Conservation (phyloP, 768 basidiomycete genomes). For the Filobasidium wieringae region DNA sequence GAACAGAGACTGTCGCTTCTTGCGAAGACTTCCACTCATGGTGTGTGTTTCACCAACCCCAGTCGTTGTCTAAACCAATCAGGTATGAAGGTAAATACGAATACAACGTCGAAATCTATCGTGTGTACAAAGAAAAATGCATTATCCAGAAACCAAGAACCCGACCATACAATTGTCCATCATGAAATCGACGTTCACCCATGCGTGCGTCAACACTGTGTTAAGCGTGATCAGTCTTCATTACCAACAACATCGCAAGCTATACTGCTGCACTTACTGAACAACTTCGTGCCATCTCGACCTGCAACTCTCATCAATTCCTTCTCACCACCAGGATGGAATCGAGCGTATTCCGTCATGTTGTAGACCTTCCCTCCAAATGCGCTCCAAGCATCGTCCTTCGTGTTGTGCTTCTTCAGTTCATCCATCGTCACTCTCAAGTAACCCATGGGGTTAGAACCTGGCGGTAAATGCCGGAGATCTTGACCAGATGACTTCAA, state of each 20-base stretch:
- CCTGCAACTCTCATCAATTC: slow-evolving; percentile 93
- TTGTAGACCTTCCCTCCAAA: slow-evolving; percentile 94
- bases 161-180: slow-evolving; percentile 85
- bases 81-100: too few relatives aligned
- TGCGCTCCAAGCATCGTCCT: slow-evolving; percentile 82
- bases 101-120: too few relatives aligned
- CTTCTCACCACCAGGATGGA: slow-evolving; percentile 87
- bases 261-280: slow-evolving; percentile 74
- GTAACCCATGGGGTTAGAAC: not conserved
- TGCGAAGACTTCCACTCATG: too few relatives aligned
- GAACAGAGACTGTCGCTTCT: too few relatives aligned
- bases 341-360: slow-evolving; percentile 78
- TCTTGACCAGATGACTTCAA: slow-evolving; percentile 70
- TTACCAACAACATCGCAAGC: too few relatives aligned
- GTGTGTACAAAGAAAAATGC: too few relatives aligned
- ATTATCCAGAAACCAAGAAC: slow-evolving; percentile 51
- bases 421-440: slow-evolving; percentile 23
- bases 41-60: too few relatives aligned
- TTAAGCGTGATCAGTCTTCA: not conserved
- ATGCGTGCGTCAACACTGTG: slow-evolving; percentile 77
- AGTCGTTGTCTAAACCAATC: too few relatives aligned
- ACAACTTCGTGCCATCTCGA: slow-evolving; percentile 84
- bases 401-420: slow-evolving; percentile 53
- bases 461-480: slow-evolving; percentile 50
- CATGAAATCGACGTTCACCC: slow-evolving; percentile 97